phyloP scores from a whole-genome alignment of 2,329 filamentous ascomycete genomes.

The Epicoccum sorghinum region DNA sequence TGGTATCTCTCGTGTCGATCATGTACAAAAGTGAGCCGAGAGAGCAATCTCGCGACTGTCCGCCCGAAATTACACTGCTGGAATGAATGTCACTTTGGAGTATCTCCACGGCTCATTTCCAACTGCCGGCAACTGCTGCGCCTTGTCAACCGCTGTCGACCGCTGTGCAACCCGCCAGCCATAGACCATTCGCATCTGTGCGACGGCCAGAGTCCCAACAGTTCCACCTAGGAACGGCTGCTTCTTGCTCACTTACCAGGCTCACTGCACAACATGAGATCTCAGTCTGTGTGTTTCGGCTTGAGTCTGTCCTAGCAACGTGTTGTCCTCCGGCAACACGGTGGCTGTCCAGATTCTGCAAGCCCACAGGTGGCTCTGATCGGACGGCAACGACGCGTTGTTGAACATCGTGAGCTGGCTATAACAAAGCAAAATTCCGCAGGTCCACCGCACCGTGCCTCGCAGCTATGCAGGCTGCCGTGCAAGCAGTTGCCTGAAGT shows the following conservation, averaged over 20 bases:
- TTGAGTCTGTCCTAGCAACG: constrained; percentile 30
- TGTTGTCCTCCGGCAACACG: constrained; percentile 27
- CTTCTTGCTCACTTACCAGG: constrained; percentile 23
- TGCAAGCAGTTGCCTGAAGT: constrained; percentile 9
- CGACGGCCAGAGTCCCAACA: constrained; percentile 37
- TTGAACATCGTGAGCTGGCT: neutral
- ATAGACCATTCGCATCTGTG: constrained; percentile 27
- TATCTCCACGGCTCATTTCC: neutral
- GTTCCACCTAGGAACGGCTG: constrained; percentile 33
- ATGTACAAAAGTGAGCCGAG: constrained; percentile 3
- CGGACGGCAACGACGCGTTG: constrained; percentile 15
- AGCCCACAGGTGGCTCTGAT: constrained; percentile 32
- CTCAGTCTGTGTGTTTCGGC: constrained; percentile 19
- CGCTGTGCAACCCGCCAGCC: constrained; percentile 16
- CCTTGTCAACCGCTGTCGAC: constrained; percentile 12
- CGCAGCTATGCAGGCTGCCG: constrained; percentile 10
- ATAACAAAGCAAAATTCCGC: neutral
- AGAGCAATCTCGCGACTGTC: constrained; percentile 10
- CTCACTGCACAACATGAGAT: constrained; percentile 29
- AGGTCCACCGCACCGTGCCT: constrained; percentile 1
- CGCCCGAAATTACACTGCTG: constrained; percentile 16
- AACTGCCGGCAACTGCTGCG: constrained; percentile 22
- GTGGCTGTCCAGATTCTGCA: constrained; percentile 30
- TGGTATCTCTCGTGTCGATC: constrained; percentile 6
- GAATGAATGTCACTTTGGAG: constrained; percentile 22